These are phyloP conservation scores for Myriosclerotinia scirpicola DNA, from an alignment of 2,329 filamentous ascomycete species.

Conservation along the genomic window DNA sequence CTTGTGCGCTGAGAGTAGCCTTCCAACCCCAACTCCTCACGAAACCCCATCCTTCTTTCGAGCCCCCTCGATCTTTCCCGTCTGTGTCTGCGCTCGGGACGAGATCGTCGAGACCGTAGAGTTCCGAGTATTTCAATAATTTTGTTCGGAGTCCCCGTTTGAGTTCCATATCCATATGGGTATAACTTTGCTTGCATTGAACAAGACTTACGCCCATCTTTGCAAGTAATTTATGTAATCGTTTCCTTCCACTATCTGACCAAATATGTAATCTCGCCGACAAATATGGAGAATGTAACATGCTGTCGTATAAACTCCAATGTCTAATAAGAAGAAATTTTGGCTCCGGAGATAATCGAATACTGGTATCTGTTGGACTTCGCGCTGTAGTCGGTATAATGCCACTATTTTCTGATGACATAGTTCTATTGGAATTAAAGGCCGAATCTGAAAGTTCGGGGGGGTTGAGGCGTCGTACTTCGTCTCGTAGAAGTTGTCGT, in stretches of 20 bases:
- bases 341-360: conserved; percentile 89
- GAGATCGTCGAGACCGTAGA: conserved; percentile 92
- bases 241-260: conserved; percentile 84
- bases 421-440: conserved; percentile 58
- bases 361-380: conserved; percentile 87
- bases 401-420: conserved; percentile 67
- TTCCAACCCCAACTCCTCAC: conserved; percentile 98
- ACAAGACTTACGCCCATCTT: conserved; percentile 97
- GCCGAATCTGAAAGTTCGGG: conserved; percentile 59
- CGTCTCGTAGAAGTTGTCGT: conserved; percentile 82
- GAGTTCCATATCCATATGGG: conserved; percentile 97
- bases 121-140: conserved; percentile 83
- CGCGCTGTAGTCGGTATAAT: conserved; percentile 85
- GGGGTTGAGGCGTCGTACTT: conserved; percentile 90
- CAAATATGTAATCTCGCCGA: conserved; percentile 91
- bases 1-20: conserved; percentile 87
- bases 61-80: conserved; percentile 65
- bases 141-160: conserved; percentile 85
- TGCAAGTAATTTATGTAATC: conserved; percentile 88
- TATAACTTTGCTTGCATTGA: conserved; percentile 93
- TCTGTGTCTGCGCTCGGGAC: conserved; percentile 77
- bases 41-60: conserved; percentile 94
- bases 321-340: conserved; percentile 90
- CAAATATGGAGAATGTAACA: conserved; percentile 95
- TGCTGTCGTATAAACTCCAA: conserved; percentile 97